Base-by-base conservation (phyloP, 192 early-diverging fungal genomes). In the Coemansia sp. region DNA sequence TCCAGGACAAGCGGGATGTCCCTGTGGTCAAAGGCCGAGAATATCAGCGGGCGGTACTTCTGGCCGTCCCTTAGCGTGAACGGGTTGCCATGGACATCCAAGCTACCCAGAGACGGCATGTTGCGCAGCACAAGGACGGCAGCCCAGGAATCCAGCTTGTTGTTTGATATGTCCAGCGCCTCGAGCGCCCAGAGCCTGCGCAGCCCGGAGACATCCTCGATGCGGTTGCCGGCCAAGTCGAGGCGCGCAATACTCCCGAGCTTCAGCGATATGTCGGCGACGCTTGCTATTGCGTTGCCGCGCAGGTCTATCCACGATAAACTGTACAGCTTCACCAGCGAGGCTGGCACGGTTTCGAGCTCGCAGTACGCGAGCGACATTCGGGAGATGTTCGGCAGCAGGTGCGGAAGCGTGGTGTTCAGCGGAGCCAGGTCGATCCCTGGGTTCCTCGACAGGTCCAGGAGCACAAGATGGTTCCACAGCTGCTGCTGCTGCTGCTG, bases 1-100 rank as follows among this genome's bases (percentile, higher is more conserved):
- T 81, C 78, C 4, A 81, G 65, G 36, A 57, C 62, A 40, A 81
- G 69, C 11, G 66, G 46, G 9, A 75, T 61, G 23, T 81, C 78
- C 56, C 78, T 63, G 38, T 81, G 73, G 49, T 81, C 78, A 48
- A 81, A 81, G 0, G 78, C 78, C 33, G 78, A 71, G 45, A 81
- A 81, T 19, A 81, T 49, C 66, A 69, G 72, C 10, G 73, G 54
- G 0, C 73, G 72, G 53, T 72, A 65, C 13, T 23, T 53, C 9
- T 55, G 13, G 5, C 23, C 22, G n/a, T 59, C 59, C 1, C 20
- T 49, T 20, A 54, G 56, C 17, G 65, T 52, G 58, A 82, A 73
- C 62, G 79, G 79, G 50, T 82, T 82, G 20, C 69, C 79, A 0
- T 23, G n/a, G 14, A 76, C 64, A 43, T 41, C n/a, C 29, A 82